Evolutionary conservation across 306 rosid genomes (phyloP).

Genomic region (Cicer bijugum): DNA sequence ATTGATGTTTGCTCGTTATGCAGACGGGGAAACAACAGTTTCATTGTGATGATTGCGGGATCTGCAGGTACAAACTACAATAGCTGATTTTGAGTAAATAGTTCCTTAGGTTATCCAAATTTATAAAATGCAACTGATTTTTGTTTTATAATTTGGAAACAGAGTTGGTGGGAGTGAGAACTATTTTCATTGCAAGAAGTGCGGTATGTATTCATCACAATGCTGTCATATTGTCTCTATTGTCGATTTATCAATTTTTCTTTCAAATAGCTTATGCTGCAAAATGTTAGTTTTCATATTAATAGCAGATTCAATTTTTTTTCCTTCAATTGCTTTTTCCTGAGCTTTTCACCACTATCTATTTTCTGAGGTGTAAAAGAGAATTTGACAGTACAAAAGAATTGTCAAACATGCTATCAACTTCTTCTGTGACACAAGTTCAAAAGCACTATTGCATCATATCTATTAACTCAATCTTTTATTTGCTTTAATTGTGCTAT

Average conservation of each 20-base stretch:
- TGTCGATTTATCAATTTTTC: not conserved
- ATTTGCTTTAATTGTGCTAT: not conserved
- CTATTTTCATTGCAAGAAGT: constrained; percentile 87
- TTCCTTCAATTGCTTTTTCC: not conserved
- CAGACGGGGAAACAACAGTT: constrained; percentile 78
- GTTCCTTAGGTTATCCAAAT: constrained; percentile 22
- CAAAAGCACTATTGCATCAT: not conserved
- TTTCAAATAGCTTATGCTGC: not conserved
- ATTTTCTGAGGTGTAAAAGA: not conserved
- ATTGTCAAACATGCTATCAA: constrained; percentile 22
- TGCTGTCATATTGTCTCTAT: not conserved
- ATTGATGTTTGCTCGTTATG: constrained; percentile 36
- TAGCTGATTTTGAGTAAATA: constrained; percentile 30
- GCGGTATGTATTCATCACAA: constrained; percentile 66
- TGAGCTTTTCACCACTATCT: too few relatives aligned
- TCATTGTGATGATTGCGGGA: constrained; percentile 96
- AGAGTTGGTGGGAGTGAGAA: constrained; percentile 90
- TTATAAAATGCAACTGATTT: constrained; percentile 37
- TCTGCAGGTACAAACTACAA: constrained; percentile 70
- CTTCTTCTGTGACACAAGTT: constrained; percentile 13
- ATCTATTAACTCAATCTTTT: not conserved
- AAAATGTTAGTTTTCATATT: constrained; percentile 17
- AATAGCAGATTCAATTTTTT: not conserved
- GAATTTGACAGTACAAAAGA: constrained; percentile 4
- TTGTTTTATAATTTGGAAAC: constrained; percentile 50